phyloP scores from a whole-genome alignment of 2,329 filamentous ascomycete genomes.

The Aspergillus uvarum region DNA sequence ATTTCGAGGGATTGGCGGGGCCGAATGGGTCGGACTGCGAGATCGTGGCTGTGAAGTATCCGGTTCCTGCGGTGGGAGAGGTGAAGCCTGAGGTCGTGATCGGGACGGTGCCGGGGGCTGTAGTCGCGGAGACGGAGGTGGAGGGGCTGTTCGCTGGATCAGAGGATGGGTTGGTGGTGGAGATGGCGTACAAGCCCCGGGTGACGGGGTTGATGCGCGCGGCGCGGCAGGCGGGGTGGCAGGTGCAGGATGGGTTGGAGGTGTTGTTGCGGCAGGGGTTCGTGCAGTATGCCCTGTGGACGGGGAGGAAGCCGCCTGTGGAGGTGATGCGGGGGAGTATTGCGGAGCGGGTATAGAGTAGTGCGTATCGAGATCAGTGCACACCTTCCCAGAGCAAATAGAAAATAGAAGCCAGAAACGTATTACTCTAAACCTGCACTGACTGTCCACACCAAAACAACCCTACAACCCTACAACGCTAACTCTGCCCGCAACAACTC shows the following conservation, averaged over 20 bases:
- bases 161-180: not conserved
- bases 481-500: slow-evolving; percentile 37
- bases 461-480: not conserved
- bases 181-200: slow-evolving; percentile 1
- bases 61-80: not conserved
- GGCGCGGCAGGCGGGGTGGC: not conserved
- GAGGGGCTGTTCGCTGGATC: not conserved
- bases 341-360: too few species aligned
- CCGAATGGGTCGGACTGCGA: not conserved
- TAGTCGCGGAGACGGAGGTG: not conserved
- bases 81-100: not conserved
- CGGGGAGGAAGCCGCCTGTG: not conserved
- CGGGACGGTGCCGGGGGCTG: not conserved
- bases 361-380: too few species aligned
- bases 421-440: too few species aligned
- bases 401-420: too few species aligned
- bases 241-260: not conserved
- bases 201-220: not conserved
- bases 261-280: slow-evolving; percentile 1
- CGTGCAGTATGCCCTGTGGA: slow-evolving; percentile 1
- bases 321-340: not conserved
- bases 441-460: too few species aligned
- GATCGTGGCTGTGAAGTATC: not conserved
- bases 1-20: not conserved
- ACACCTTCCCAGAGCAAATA: too few species aligned